phyloP scores from a whole-genome alignment of 148 eudicot genomes.

The Silene uniflora region DNA sequence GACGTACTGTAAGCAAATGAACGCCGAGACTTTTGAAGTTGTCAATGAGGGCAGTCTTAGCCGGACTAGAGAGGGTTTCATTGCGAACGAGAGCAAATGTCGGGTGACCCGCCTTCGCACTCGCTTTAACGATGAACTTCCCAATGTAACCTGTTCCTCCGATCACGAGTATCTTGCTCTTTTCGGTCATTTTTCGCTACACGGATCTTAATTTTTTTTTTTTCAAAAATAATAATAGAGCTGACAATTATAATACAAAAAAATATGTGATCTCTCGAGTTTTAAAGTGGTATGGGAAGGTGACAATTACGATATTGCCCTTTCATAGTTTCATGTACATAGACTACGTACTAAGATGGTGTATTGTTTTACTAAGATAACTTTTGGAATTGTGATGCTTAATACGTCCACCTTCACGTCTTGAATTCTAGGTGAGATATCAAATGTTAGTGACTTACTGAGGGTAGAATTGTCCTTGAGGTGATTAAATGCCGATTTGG shows the following conservation, averaged over 20 bases:
- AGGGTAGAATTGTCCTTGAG: background rate
- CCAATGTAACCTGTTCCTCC: conserved; percentile 78
- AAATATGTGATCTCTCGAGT: background rate
- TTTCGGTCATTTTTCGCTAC: conserved; percentile 35
- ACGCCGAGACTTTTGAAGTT: conserved; percentile 51
- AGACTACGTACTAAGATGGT: background rate
- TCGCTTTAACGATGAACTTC: conserved; percentile 54
- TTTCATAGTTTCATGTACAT: background rate
- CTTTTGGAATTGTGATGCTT: background rate
- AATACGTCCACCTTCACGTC: conserved; percentile 14
- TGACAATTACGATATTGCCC: conserved; percentile 7
- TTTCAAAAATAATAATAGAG: no score
- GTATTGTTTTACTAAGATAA: background rate
- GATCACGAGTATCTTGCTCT: conserved; percentile 56
- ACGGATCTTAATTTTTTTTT: no score
- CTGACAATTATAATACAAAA: background rate
- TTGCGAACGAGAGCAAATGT: conserved; percentile 54
- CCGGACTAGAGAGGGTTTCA: conserved; percentile 38
- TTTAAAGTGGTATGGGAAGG: conserved; percentile 1
- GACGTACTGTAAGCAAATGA: conserved; percentile 37
- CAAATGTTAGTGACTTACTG: background rate
- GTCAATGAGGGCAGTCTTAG: conserved; percentile 41
- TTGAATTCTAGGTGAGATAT: conserved; percentile 4
- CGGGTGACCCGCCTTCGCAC: conserved; percentile 51
- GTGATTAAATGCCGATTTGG: no score